Evolutionary conservation across 805 yeast genomes (phyloP).

Genomic region (Saccharomycopsis fermentans): DNA sequence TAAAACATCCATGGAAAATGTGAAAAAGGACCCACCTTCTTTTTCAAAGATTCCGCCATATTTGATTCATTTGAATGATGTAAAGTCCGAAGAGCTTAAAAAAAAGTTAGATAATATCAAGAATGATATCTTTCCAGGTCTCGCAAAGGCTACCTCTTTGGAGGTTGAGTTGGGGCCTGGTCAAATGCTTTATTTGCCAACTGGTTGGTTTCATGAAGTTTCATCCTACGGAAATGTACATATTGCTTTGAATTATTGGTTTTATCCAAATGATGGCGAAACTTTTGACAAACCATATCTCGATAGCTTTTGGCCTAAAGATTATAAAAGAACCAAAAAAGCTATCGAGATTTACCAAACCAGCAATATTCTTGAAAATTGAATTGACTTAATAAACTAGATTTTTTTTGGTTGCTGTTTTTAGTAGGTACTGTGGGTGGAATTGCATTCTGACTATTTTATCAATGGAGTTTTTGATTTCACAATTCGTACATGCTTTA

Average conservation of each 20-base stretch:
- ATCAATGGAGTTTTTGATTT: no score
- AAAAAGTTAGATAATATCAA: slow-evolving; percentile 30
- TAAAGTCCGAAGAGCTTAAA: slow-evolving; percentile 24
- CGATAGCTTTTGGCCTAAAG: slow-evolving; percentile 46
- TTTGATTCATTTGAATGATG: slow-evolving; percentile 48
- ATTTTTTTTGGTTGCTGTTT: no score
- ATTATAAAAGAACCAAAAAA: slow-evolving; percentile 35
- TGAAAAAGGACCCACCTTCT: slow-evolving; percentile 52
- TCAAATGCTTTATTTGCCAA: slow-evolving; percentile 58
- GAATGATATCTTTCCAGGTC: slow-evolving; percentile 37
- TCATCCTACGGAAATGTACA: slow-evolving; percentile 46
- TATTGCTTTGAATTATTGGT: slow-evolving; percentile 68
- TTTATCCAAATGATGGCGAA: slow-evolving; percentile 46
- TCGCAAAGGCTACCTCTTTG: slow-evolving; percentile 32
- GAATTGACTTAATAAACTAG: no score
- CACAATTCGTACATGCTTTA: no score
- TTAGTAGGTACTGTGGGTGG: background rate
- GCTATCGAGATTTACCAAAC: slow-evolving; percentile 22
- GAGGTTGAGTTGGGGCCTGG: slow-evolving; percentile 48
- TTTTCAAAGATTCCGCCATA: slow-evolving; percentile 57
- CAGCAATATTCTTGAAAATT: background rate
- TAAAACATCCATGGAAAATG: slow-evolving; percentile 18
- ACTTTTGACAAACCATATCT: slow-evolving; percentile 29
- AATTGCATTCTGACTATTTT: background rate
- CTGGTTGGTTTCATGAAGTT: slow-evolving; percentile 81